phyloP scores from a whole-genome alignment of 768 basidiomycete genomes.

The Psilocybe sp. region DNA sequence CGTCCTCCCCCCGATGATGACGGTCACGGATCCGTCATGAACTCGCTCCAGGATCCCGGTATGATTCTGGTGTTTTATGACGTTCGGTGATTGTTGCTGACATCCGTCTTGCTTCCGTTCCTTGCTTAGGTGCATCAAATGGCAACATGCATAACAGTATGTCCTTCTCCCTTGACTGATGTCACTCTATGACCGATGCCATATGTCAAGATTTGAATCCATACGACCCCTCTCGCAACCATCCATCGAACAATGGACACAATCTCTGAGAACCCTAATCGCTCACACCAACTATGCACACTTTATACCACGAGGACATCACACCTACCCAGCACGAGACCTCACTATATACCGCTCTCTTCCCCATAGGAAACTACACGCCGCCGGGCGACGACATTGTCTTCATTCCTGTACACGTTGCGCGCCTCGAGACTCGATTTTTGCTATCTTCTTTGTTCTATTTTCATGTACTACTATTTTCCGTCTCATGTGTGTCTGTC shows the following conservation, averaged over 20 bases:
- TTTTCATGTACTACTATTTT: too few species aligned
- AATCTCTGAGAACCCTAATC: background rate
- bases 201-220: conserved; percentile 12
- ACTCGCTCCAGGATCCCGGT: conserved; percentile 27
- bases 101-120: conserved; percentile 1
- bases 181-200: background rate
- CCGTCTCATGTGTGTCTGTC: too few species aligned
- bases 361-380: too few species aligned
- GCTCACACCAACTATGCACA: too few species aligned
- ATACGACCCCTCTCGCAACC: conserved; percentile 15
- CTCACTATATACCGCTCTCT: too few species aligned
- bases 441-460: too few species aligned
- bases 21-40: conserved; percentile 22
- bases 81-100: background rate
- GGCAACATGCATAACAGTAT: conserved; percentile 16
- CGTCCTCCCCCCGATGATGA: conserved; percentile 15
- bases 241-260: conserved; percentile 6
- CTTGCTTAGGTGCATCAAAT: conserved; percentile 7
- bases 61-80: background rate
- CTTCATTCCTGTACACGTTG: too few species aligned
- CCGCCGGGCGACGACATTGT: too few species aligned
- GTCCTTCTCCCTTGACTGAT: background rate
- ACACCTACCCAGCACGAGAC: too few species aligned
- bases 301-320: too few species aligned
- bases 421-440: too few species aligned